Evolutionary conservation across 192 early-diverging fungal species (phyloP).

Genomic region (Podila epicladia): DNA sequence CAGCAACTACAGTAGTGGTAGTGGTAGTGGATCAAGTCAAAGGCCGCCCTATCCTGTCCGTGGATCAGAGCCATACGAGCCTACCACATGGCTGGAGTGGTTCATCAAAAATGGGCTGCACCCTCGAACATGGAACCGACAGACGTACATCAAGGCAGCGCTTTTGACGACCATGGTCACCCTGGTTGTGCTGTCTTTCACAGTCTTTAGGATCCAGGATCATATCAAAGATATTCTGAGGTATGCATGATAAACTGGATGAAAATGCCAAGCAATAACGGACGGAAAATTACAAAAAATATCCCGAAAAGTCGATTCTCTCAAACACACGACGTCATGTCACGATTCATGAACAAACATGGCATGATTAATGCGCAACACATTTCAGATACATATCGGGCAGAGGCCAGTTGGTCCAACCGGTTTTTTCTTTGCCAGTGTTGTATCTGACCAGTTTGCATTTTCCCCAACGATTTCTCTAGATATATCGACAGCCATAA

Average conservation of each 20-base stretch:
- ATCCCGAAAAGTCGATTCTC: too few relatives aligned
- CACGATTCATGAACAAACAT: background rate
- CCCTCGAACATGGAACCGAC: constrained; percentile 32
- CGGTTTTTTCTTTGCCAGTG: background rate
- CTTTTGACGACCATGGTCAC: constrained; percentile 25
- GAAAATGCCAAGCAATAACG: background rate
- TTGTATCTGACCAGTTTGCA: background rate
- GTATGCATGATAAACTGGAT: background rate
- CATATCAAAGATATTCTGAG: constrained; percentile 54
- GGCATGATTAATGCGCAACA: background rate
- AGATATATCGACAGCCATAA: constrained; percentile 33
- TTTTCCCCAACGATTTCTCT: background rate
- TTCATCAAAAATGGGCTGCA: constrained; percentile 18
- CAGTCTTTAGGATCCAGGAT: constrained; percentile 53
- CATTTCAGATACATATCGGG: background rate
- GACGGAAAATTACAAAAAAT: too few relatives aligned
- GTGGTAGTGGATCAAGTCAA: background rate
- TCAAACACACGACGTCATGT: too few relatives aligned
- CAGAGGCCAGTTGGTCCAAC: background rate
- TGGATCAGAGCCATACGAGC: constrained; percentile 3
- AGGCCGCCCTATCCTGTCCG: background rate
- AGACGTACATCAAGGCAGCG: constrained; percentile 36
- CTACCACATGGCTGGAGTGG: constrained; percentile 32
- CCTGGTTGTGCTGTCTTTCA: constrained; percentile 33
- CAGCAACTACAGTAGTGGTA: constrained; percentile 8